Conservation (phyloP, 2,329 filamentous ascomycete species). For the Aspergillus sp. region DNA sequence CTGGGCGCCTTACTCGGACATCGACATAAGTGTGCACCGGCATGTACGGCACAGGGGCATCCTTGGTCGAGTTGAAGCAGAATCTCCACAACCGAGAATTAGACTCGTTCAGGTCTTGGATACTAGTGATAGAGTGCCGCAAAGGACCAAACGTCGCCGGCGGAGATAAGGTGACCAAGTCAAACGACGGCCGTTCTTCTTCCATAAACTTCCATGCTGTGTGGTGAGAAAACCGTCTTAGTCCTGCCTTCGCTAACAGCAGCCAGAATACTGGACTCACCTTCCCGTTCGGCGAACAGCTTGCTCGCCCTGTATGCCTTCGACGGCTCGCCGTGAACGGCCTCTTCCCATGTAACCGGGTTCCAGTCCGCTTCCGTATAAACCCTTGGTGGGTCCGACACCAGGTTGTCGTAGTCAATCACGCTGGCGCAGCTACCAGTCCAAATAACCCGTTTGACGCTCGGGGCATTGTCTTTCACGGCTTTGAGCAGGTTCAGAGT, state of each 20-base stretch:
- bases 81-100: background rate
- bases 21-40: background rate
- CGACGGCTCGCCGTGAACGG: background rate
- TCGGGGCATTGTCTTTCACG: conserved; percentile 9
- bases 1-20: background rate
- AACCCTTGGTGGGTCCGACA: conserved; percentile 4
- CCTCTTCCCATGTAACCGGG: background rate
- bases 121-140: background rate
- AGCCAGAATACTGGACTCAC: background rate
- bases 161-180: background rate
- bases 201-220: background rate
- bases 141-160: background rate
- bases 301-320: background rate
- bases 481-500: background rate
- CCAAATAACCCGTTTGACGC: conserved; percentile 10
- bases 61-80: background rate
- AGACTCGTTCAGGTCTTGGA: conserved; percentile 4
- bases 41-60: background rate
- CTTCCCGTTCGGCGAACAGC: background rate
- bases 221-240: background rate
- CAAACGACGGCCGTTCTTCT: background rate
- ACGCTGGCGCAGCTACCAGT: conserved; percentile 11
- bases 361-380: conserved; percentile 5
- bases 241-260: background rate
- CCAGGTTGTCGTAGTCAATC: conserved; percentile 9